A percentile compares a stretch with the other conserved stretches of the same genome.
Conservation (phyloP, 306 rosid genomes). For the Chamaecrista fasciculata region DNA sequence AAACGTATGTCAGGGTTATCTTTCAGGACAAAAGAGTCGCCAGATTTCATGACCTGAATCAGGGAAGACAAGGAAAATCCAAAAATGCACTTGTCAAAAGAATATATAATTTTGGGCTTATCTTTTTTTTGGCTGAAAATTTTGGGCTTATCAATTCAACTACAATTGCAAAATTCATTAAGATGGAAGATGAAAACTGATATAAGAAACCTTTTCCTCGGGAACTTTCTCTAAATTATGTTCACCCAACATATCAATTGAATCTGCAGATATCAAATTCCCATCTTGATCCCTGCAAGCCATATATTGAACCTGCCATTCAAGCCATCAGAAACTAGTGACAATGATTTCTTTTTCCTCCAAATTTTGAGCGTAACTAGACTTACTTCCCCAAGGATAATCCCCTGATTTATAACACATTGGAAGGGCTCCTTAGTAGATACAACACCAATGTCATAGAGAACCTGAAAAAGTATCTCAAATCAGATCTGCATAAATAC, state of each 20-base stretch:
- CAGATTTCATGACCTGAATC: slow-evolving; percentile 69
- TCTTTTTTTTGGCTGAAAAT: no score
- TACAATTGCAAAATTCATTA: slow-evolving; percentile 14
- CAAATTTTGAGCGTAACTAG: slow-evolving; percentile 21
- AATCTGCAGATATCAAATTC: slow-evolving; percentile 68
- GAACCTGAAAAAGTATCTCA: slow-evolving; percentile 68
- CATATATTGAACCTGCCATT: slow-evolving; percentile 84
- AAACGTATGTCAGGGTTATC: slow-evolving; percentile 71
- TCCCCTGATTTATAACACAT: slow-evolving; percentile 98
- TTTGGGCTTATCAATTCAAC: slow-evolving; percentile 13
- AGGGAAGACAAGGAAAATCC: slow-evolving; percentile 28
- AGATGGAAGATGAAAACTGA: slow-evolving; percentile 20
- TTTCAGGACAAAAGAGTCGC: slow-evolving; percentile 82
- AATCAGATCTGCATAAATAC: slow-evolving; percentile 27
- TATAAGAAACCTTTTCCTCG: slow-evolving; percentile 63
- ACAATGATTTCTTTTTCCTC: neutral
- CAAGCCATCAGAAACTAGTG: slow-evolving; percentile 41
- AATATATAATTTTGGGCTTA: slow-evolving; percentile 14
- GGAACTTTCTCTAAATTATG: slow-evolving; percentile 57
- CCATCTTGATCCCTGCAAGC: slow-evolving; percentile 72
- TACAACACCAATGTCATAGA: slow-evolving; percentile 83
- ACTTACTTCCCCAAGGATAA: slow-evolving; percentile 93
- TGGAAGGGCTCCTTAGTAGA: slow-evolving; percentile 96
- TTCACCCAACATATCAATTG: slow-evolving; percentile 48
- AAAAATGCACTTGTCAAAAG: slow-evolving; percentile 20